phyloP scores from a whole-genome alignment of 305 asterid species.

The Fraxinus albicans region DNA sequence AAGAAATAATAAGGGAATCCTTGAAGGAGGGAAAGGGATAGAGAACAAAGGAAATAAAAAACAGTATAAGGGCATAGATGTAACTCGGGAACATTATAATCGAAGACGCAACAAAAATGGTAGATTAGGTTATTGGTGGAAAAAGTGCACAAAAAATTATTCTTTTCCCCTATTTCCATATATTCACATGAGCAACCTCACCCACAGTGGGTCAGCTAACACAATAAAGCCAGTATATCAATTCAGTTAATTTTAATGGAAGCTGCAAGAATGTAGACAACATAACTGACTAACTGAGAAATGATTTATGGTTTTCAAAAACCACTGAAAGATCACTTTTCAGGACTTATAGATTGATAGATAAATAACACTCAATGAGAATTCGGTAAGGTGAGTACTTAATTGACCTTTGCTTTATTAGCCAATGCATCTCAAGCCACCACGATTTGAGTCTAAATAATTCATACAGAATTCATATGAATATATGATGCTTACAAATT shows the following conservation, averaged over 20 bases:
- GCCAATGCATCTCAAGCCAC: constrained; percentile 21
- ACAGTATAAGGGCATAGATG: background rate
- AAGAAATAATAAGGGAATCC: background rate
- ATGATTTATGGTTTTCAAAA: background rate
- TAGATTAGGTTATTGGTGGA: background rate
- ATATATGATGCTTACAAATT: constrained; percentile 22
- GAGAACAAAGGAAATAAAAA: background rate
- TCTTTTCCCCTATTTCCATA: background rate
- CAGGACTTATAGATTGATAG: background rate
- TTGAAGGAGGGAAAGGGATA: background rate
- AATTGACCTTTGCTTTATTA: background rate
- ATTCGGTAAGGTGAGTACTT: background rate
- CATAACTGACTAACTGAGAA: background rate
- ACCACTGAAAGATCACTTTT: background rate
- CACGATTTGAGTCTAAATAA: background rate
- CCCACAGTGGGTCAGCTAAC: background rate
- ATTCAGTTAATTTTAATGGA: background rate
- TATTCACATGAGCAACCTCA: background rate
- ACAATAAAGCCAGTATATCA: background rate
- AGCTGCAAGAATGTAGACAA: background rate
- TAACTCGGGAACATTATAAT: background rate
- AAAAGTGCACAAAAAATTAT: background rate
- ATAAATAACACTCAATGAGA: background rate
- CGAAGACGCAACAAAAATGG: background rate
- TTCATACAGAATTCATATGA: background rate